Base-by-base conservation (phyloP, 371 early-diverging fungal genomes). In the Rhizopus delemar region DNA sequence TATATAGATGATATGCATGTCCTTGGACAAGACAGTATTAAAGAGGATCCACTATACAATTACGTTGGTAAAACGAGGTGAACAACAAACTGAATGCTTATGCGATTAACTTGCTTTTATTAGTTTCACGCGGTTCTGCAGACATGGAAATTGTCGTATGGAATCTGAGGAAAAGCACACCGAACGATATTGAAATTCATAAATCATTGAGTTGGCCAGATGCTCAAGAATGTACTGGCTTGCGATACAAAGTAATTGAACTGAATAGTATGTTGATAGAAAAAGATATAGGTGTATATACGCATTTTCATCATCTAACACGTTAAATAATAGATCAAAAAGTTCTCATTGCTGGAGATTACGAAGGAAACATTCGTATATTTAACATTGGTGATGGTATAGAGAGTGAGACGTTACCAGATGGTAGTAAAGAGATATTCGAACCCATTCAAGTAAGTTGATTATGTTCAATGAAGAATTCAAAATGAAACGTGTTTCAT, bases 1-100 rank as follows among this genome's bases (percentile, higher is more conserved):
- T 70, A 83, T 48, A 62, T 86, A 5, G 86, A 86, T 56, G 86
- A 83, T 59, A 66, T 86, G 11, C 63, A 56, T 50, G 65, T 75
- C 12, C 8, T 77, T 2, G 74, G 73, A 6, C 72, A 74, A 46
- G 63, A 69, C 29, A 57, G 60, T 7, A 41, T 61, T 6, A 22
- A 29, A 4, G n/a, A 51, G 0, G 38, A 62, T 41, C 29, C 28
- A 51, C 38, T 70, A 16, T 46, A 62, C 12, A 58, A 62, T 31
- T 35, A 39, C n/a, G 57, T 66, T 8, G 59, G 65, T 64, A 59
- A 35, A 28, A 41, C 22, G 22, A 22, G 22, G 33, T 35, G 16
- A 22, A 22, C 2, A 22, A 22, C 22, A 22, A 22, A 22, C 22
- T 22, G 22, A 22, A 22, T 22, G 22, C 22, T 22, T 22, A 22